phyloP scores from a whole-genome alignment of 345 rosid species.

The Pugionium dolabratum region DNA sequence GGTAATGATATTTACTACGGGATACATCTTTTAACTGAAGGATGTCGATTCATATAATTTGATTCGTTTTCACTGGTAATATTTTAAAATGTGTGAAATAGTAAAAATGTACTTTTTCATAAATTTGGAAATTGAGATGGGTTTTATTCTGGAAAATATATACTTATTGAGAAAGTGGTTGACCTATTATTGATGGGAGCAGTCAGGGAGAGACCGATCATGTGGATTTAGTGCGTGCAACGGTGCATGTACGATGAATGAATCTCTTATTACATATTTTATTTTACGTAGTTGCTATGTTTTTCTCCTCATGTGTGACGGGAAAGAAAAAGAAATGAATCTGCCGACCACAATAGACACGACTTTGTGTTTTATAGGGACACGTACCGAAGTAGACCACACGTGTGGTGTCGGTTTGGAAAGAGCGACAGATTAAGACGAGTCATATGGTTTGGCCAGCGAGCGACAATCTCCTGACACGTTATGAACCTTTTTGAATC shows the following conservation, averaged over 20 bases:
- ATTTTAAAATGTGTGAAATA: neutral
- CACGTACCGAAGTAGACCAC: constrained; percentile 41
- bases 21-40: too few relatives aligned
- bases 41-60: too few relatives aligned
- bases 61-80: too few relatives aligned
- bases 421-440: constrained; percentile 32
- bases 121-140: neutral
- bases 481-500: constrained; percentile 27
- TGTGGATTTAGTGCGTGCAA: constrained; percentile 32
- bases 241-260: constrained; percentile 18
- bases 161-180: constrained; percentile 5
- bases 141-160: neutral
- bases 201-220: constrained; percentile 20
- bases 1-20: neutral
- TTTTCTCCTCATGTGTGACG: neutral
- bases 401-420: constrained; percentile 34
- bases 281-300: neutral
- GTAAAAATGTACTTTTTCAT: neutral
- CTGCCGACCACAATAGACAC: constrained; percentile 39
- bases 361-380: constrained; percentile 27
- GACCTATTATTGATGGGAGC: constrained; percentile 20
- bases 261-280: constrained; percentile 10
- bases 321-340: neutral
- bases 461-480: constrained; percentile 41
- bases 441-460: constrained; percentile 36